Evolutionary conservation across 306 rosid species (phyloP).

Genomic region (Delonix regia): DNA sequence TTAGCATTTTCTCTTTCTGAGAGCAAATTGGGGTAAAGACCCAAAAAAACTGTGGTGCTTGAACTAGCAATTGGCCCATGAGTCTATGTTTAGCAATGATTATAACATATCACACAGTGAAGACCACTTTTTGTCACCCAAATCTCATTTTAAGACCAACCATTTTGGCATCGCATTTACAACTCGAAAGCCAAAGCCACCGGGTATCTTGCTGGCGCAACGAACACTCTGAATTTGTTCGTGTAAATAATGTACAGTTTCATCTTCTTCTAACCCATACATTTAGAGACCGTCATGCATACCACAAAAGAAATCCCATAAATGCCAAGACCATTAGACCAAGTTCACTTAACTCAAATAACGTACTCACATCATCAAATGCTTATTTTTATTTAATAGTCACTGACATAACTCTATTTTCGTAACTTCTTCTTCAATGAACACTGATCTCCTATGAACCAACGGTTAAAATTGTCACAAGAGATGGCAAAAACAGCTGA

Average conservation of each 20-base stretch:
- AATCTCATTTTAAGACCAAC: conserved; percentile 32
- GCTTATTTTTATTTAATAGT: background rate
- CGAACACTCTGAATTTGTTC: background rate
- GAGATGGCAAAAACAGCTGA: background rate
- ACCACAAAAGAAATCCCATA: background rate
- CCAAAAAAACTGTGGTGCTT: background rate
- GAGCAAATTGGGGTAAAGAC: background rate
- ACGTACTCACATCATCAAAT: no score
- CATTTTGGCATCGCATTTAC: conserved; percentile 18
- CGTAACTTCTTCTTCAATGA: background rate
- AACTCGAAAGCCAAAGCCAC: background rate
- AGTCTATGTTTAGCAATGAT: conserved; percentile 23
- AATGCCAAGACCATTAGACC: no score
- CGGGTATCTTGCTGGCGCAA: background rate
- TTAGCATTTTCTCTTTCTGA: background rate
- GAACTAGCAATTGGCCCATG: background rate
- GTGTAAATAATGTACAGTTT: background rate
- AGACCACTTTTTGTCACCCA: conserved; percentile 20
- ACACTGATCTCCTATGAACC: background rate
- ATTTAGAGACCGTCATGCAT: background rate
- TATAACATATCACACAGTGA: conserved; percentile 5
- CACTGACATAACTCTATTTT: background rate
- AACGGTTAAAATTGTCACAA: background rate
- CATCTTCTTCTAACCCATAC: background rate
- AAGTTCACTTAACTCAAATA: no score